Evolutionary conservation across 495 filamentous ascomycete species (phyloP), one percentile per base, ranked within the genome.

Genomic region (Aspergillus saccharolyticus): DNA sequence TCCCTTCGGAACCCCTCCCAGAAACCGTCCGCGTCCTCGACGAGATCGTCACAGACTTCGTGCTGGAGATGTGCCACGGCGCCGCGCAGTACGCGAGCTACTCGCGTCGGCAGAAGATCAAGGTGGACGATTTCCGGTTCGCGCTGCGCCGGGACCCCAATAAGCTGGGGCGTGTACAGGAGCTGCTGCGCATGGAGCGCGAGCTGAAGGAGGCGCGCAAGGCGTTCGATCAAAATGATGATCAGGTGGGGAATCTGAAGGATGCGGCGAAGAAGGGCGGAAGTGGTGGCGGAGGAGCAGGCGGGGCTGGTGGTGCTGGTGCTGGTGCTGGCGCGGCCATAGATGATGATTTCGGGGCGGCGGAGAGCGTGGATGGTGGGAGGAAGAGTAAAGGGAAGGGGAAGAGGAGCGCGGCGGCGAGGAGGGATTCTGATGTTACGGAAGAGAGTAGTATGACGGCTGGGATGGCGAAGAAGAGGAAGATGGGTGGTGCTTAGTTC

Each of bases 41-140:
- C 70, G 93, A 97, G 71, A 91, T 98, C 55, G 81, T 94, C 53
- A 96, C 91, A 45, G 94, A 97, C 70, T 93, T 89, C 73, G 83
- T 91, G 55, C 84, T 94, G 56, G 89, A 91, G 69, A 80, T 94
- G 56, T 91, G 88, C 77, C 94, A 96, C 78, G 87, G 88, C 52
- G 93, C 94, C 5, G 86, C 89, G 22, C 82, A 87, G 20, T 84
- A 84, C 61, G 94, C 94, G 0, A 84, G 86, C 64, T 85, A 94
- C 70, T 83, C 87, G 2, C 85, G 90, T 3, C 85, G 94, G 7
- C 88, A 93, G 64, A 98, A 98, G 74, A 89, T 97, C 74, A 98
- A 98, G 67, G 88, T 96, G 55, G 94, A 98, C 61, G 94, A 98
- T 70, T 96, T 97, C 78, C 89, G 92, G 66, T 97, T 94, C 66